Evolutionary conservation across 2,329 filamentous ascomycete species (phyloP).

Genomic region (Trichoderma sp.): DNA sequence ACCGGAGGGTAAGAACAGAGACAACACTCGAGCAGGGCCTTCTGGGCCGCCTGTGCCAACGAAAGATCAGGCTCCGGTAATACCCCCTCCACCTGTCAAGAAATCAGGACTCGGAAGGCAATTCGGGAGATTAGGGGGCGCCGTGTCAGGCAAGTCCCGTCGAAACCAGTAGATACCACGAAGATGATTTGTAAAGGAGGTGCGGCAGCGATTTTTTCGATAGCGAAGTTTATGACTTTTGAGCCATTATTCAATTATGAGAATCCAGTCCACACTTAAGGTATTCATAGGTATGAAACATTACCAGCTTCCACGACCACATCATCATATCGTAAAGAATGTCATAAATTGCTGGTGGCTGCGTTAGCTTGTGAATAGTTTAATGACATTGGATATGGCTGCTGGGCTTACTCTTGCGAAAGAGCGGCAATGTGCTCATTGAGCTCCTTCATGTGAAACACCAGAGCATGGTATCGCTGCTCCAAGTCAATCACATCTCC

Average conservation of each 20-base stretch:
- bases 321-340: neutral
- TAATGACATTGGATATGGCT: constrained; percentile 67
- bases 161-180: constrained; percentile 39
- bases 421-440: constrained; percentile 67
- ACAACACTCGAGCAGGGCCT: constrained; percentile 38
- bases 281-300: too few relatives aligned
- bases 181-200: neutral
- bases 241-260: neutral
- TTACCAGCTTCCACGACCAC: neutral
- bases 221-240: neutral
- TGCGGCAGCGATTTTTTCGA: neutral
- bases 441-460: constrained; percentile 59
- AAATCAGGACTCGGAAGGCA: constrained; percentile 66
- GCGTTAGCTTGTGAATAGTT: constrained; percentile 56
- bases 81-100: constrained; percentile 55
- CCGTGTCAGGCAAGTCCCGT: constrained; percentile 65
- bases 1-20: constrained; percentile 46
- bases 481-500: constrained; percentile 62
- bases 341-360: neutral
- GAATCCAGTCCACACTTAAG: neutral
- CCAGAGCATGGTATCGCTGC: constrained; percentile 57
- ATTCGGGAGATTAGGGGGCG: constrained; percentile 70
- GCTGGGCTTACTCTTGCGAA: constrained; percentile 61
- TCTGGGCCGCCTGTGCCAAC: constrained; percentile 47
- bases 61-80: constrained; percentile 50